These are phyloP conservation scores for Onygenales sp. DNA, from an alignment of 2,329 filamentous ascomycete species.

Conservation along the genomic window DNA sequence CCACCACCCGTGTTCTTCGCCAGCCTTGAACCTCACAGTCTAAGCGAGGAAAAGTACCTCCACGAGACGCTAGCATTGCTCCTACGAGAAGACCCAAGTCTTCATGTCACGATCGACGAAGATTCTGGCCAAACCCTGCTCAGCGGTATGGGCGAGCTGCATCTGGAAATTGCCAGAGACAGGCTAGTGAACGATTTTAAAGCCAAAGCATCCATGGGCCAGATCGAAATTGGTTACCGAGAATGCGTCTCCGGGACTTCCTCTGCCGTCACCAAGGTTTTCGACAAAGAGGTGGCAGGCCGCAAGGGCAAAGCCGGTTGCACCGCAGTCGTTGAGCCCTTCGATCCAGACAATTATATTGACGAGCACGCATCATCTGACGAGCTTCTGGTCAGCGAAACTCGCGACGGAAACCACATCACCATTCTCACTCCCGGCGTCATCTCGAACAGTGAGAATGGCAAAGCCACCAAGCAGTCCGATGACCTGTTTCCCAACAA, in stretches of 20 bases:
- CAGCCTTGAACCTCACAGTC: slow-evolving; percentile 73
- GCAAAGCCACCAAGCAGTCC: not conserved
- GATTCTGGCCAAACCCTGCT: slow-evolving; percentile 90
- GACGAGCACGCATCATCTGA: slow-evolving; percentile 7
- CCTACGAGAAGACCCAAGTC: slow-evolving; percentile 82
- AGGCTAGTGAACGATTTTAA: slow-evolving; percentile 83
- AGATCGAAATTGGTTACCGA: slow-evolving; percentile 91
- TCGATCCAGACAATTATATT: slow-evolving; percentile 19
- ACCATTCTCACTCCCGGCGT: slow-evolving; percentile 46
- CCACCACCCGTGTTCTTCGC: slow-evolving; percentile 94
- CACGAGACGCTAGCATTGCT: slow-evolving; percentile 67
- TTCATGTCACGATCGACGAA: slow-evolving; percentile 74
- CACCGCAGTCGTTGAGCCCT: slow-evolving; percentile 56
- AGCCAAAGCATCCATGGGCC: slow-evolving; percentile 72
- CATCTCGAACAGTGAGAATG: slow-evolving; percentile 28
- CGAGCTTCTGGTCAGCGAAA: slow-evolving; percentile 32
- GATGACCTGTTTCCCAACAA: slow-evolving; percentile 34
- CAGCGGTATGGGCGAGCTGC: slow-evolving; percentile 92
- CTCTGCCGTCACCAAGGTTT: slow-evolving; percentile 49
- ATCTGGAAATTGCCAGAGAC: slow-evolving; percentile 86
- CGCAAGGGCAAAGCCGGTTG: slow-evolving; percentile 71
- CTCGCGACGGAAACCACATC: slow-evolving; percentile 62
- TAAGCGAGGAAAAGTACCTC: slow-evolving; percentile 70
- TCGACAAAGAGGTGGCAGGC: slow-evolving; percentile 72
- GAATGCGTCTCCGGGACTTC: slow-evolving; percentile 61